Base-by-base conservation (phyloP, 495 filamentous ascomycete genomes). In the Amniculicola lignicola region DNA sequence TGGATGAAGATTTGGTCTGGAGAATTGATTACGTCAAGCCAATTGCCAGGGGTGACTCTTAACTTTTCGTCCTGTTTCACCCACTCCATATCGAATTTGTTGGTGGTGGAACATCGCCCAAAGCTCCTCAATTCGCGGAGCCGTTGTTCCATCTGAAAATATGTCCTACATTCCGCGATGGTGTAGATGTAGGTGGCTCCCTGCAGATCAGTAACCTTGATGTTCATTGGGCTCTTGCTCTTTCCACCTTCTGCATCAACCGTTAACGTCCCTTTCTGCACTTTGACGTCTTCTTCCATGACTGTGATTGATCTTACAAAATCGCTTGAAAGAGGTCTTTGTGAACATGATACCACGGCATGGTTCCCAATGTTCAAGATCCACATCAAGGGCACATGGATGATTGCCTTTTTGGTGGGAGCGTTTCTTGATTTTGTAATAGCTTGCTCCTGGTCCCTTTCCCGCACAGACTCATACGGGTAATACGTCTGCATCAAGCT, bases 401-500 rank as follows among this genome's bases (percentile, higher is more conserved):
- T 52, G 12, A 57, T 46, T n/a, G n/a, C 11, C 43, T 43, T 16
- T 47, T 46, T 9, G 47, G 24, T 3, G n/a, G 36, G 10, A 11
- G 27, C 42, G 40, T 50, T 35, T 3, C 28, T 29, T 22, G 50
- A 55, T 35, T 51, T 63, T 21, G 41, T 44, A 23, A 54, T 50
- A 11, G 60, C 60, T 47, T 59, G 60, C 28, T 63, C 60, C 43
- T 23, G 31, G 18, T 63, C 60, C 28, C 55, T 33, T 37, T 59
- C 50, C n/a, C 43, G 36, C 4, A 59, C 38, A 4, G 48, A 31
- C 19, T 63, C 54, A 21, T 54, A 54, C 4, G 60, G 60, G 47
- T 63, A 63, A 14, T 54, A 55, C 16, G 60, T 43, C 27, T 59
- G 55, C 54, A 63, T 59, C 5, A 63, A 45, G 31, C 25, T 63